Base-by-base conservation (phyloP, 2,329 filamentous ascomycete species). In the Apiospora malaysiana region DNA sequence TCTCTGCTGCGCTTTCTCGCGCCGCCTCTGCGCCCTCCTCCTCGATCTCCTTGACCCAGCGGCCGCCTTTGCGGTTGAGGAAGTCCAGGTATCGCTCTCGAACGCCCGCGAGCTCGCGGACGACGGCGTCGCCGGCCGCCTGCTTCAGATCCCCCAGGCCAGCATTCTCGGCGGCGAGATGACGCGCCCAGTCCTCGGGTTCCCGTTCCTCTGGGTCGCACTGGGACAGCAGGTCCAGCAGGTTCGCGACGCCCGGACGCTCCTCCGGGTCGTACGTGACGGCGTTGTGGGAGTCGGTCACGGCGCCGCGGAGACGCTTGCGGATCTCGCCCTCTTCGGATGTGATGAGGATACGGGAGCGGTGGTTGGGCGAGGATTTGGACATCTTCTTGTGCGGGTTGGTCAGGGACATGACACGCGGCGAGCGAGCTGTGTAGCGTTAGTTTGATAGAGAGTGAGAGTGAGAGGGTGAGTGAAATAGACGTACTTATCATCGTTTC, bases 331-430 rank as follows among this genome's bases (percentile, higher is more conserved):
- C 82, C 0, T 88, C 83, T 0, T 85, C 81, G 76, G 98, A 93
- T 1, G 92, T 97, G 72, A 99, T 89, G 16, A 96, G 83, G 75
- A 99, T 97, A 23, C 94, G 89, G 9, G 94, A 97, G 68, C 88
- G 88, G 2, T 88, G 85, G 75, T 93, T 89, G 0, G 86, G 78
- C 45, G 45, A 23, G 0, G 94, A 97, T 82, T 99, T 99, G 70
- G 94, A 97, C 96, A 99, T 99, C 80, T 99, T 99, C 69, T 89
- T 85, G 0, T 81, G 83, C 0, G 96, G 95, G 14, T 93, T 85
- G 68, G 89, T 90, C 27, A 99, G 88, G 23, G 94, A 97, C 95
- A 98, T 98, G 73, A 99, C 88, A 72, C 95, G 90, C 76, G 92
- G 93, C 2, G 56, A 14, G 93, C 89, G 5, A 93, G 91, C n/a